Percentiles rank a stretch among this genome's conserved stretches.
These are phyloP conservation scores for Pueraria montana DNA, from an alignment of 306 rosid genomes.

Conservation along the genomic window DNA sequence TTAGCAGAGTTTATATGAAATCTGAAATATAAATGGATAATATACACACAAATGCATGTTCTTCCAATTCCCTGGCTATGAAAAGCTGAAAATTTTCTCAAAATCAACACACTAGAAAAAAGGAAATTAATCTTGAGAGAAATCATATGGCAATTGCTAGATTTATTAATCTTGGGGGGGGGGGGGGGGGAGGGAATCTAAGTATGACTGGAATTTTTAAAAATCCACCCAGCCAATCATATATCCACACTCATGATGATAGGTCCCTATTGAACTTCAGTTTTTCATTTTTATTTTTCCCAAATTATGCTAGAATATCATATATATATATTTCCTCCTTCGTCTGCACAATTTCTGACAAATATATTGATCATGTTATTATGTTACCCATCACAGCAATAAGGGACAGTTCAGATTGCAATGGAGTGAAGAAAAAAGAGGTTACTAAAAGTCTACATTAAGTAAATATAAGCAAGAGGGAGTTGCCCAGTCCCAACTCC, in stretches of 20 bases:
- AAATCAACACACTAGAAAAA: background rate
- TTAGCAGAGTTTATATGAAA: constrained; percentile 21
- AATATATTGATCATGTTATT: no score
- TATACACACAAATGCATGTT: background rate
- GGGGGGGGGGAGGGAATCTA: no score
- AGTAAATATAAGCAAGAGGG: background rate
- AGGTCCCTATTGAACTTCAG: background rate
- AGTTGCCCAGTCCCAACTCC: constrained; percentile 1
- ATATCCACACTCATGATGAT: background rate
- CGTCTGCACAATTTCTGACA: background rate
- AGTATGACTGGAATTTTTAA: no score
- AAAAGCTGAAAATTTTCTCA: background rate
- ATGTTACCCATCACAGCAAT: background rate
- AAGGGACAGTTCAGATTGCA: no score
- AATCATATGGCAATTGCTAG: no score
- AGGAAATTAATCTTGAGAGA: background rate
- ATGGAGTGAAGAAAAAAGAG: background rate
- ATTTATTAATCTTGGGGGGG: no score
- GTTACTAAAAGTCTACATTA: background rate
- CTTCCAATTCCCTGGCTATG: background rate
- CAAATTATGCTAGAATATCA: constrained; percentile 9
- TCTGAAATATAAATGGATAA: background rate
- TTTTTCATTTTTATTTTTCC: background rate
- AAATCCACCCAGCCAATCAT: no score
- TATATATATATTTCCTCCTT: background rate